Evolutionary conservation across 805 yeast genomes (phyloP).

Genomic region (Suhomyces xylopsoci): DNA sequence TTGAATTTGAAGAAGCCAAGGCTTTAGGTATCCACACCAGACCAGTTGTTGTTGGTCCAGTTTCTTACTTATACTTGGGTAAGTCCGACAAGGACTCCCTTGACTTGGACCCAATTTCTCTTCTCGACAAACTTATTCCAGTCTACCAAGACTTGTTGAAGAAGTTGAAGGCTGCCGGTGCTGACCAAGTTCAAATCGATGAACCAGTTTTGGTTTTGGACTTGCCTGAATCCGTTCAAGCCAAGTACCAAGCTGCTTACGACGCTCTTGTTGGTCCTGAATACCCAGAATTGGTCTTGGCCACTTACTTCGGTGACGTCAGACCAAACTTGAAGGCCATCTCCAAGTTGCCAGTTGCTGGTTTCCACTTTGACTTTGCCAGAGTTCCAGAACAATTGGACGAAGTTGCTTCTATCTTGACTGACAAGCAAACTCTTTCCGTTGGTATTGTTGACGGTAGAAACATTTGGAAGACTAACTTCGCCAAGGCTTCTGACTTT

Average conservation of each 20-base stretch:
- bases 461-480: slow-evolving; percentile 99
- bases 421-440: slow-evolving; percentile 74
- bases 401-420: slow-evolving; percentile 65
- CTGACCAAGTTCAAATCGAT: slow-evolving; percentile 90
- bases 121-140: slow-evolving; percentile 87
- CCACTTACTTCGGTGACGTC: slow-evolving; percentile 98
- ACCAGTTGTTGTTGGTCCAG: slow-evolving; percentile 96
- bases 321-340: slow-evolving; percentile 92
- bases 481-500: slow-evolving; percentile 75
- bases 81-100: slow-evolving; percentile 97
- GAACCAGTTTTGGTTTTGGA: slow-evolving; percentile 97
- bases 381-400: slow-evolving; percentile 96
- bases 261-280: slow-evolving; percentile 61
- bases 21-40: slow-evolving; percentile 93
- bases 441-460: slow-evolving; percentile 99
- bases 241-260: slow-evolving; percentile 87
- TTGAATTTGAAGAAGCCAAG: slow-evolving; percentile 97
- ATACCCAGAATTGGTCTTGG: slow-evolving; percentile 72
- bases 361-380: slow-evolving; percentile 94
- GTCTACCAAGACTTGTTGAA: slow-evolving; percentile 85
- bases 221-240: slow-evolving; percentile 77
- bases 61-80: slow-evolving; percentile 91
- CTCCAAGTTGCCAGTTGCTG: slow-evolving; percentile 87
- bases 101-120: slow-evolving; percentile 89
- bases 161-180: slow-evolving; percentile 93